phyloP scores from a whole-genome alignment of 2,329 filamentous ascomycete species.

The Zalaria obscura region DNA sequence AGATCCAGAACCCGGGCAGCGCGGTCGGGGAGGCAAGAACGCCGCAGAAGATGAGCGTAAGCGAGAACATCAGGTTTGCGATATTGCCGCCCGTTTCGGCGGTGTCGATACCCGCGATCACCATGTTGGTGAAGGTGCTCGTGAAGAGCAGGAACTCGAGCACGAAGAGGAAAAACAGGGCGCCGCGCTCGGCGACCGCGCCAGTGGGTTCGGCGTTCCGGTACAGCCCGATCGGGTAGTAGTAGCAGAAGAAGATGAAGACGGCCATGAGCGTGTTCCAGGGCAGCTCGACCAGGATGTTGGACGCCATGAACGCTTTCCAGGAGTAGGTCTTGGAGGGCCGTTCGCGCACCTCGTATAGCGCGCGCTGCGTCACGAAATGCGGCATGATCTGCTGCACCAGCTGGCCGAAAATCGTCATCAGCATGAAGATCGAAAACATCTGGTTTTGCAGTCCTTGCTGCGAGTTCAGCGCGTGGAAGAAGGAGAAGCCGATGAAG shows the following conservation, averaged over 20 bases:
- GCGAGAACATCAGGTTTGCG: constrained; percentile 58
- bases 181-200: constrained; percentile 53
- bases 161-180: constrained; percentile 65
- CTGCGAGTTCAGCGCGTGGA: constrained; percentile 53
- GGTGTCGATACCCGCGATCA: constrained; percentile 61
- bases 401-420: constrained; percentile 67
- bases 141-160: constrained; percentile 66
- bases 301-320: constrained; percentile 72
- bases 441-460: constrained; percentile 77
- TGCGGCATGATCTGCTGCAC: constrained; percentile 71
- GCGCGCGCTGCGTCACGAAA: constrained; percentile 65
- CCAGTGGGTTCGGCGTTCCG: constrained; percentile 50
- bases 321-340: constrained; percentile 75
- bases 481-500: constrained; percentile 70
- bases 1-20: constrained; percentile 65
- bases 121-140: constrained; percentile 65
- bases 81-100: constrained; percentile 65
- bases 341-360: constrained; percentile 76
- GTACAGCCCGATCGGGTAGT: constrained; percentile 72
- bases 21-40: constrained; percentile 50
- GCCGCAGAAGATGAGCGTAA: constrained; percentile 57
- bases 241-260: constrained; percentile 71
- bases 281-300: constrained; percentile 72
- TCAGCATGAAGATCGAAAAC: constrained; percentile 81
- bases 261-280: constrained; percentile 67